These are phyloP conservation scores for Talaromyces albobiverticillius DNA, from an alignment of 2,329 filamentous ascomycete genomes.

Conservation along the genomic window DNA sequence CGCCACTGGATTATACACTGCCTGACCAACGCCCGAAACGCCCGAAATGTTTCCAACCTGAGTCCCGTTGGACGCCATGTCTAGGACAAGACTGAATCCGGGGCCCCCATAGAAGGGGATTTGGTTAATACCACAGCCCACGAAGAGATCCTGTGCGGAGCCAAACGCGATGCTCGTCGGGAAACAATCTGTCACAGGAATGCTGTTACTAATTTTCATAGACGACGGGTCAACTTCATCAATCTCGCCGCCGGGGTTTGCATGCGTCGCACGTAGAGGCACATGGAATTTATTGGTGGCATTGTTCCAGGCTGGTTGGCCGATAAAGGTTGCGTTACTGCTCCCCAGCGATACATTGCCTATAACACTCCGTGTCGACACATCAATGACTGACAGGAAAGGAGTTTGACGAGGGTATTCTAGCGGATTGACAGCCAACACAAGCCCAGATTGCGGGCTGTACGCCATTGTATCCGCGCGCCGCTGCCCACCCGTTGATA, in stretches of 20 bases:
- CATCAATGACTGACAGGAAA: neutral
- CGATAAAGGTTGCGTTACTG: neutral
- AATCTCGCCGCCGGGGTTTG: constrained; percentile 2
- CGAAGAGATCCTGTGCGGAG: neutral
- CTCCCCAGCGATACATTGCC: neutral
- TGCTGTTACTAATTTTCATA: neutral
- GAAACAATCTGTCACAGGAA: neutral
- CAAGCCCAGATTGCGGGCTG: neutral
- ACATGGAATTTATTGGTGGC: neutral
- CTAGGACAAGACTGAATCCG: neutral
- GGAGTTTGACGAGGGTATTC: neutral
- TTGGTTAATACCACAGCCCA: neutral
- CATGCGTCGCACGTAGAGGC: neutral
- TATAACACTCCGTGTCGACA: neutral
- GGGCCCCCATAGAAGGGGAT: neutral
- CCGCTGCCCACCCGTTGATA: neutral
- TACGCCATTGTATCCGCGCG: neutral
- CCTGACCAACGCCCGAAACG: neutral
- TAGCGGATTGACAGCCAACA: neutral
- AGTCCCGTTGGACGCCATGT: neutral
- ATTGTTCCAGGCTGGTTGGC: neutral
- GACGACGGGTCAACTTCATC: neutral
- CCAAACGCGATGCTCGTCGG: constrained; percentile 3
- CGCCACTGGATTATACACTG: neutral
- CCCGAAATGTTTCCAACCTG: neutral